Evolutionary conservation across 768 basidiomycete genomes (phyloP), one percentile per base, ranked within the genome.

Genomic region (Xanthoconium purpureum): DNA sequence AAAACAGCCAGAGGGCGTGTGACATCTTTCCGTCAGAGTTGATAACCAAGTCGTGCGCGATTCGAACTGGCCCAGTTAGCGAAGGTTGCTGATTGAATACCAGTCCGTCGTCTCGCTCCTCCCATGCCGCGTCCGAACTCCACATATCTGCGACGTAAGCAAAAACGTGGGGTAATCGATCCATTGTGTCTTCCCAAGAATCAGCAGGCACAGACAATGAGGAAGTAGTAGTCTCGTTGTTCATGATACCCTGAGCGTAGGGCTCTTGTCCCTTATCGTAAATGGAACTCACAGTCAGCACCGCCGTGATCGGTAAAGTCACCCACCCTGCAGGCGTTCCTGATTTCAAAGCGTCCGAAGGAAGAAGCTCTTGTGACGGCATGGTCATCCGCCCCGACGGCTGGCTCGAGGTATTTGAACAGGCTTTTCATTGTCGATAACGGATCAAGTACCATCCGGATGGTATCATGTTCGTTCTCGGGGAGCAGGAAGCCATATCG

Each of bases 401-500:
- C n/a, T n/a, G n/a, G n/a, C n/a, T n/a, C n/a, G n/a, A n/a, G n/a
- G n/a, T n/a, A n/a, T n/a, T n/a, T 29, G 32, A 67, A 54, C 15
- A 55, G 59, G 38, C 50, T 49, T 30, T 24, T 57, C 52, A 50
- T 57, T 30, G 62, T 55, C 51, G 56, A 52, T 46, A 56, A 52
- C 38, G 66, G 66, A 50, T 67, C 65, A 12, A 56, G 54, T 42
- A 70, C 67, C 67, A 75, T 52, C 24, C 57, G 73, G 24, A 88
- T 63, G n/a, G 73, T 65, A 63, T 91, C 88, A 57, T 81, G 76
- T 47, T 85, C 87, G 66, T 91, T 91, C 24, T 77, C 83, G 45
- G 90, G 85, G n/a, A 91, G 76, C 29, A 76, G 67, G 65, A 92
- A 92, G 0, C 90, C 90, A 68, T 91, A 91, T 58, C 80, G 83